Percentiles rank a stretch among this genome's conserved stretches.
These are phyloP conservation scores for Boletus rubescentipes DNA, from an alignment of 768 basidiomycete species.

Conservation along the genomic window DNA sequence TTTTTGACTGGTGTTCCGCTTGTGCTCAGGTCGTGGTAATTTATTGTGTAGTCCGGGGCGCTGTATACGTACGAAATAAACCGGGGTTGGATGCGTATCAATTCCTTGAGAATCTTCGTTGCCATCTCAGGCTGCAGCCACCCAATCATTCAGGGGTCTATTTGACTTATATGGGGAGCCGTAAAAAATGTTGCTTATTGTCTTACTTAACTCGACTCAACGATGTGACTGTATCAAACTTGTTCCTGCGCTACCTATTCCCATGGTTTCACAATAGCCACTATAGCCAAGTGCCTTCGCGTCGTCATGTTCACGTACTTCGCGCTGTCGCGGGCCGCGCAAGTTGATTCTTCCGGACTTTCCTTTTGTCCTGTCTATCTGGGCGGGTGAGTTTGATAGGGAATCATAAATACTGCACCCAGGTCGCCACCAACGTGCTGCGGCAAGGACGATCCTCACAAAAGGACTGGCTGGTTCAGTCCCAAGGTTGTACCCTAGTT, in stretches of 20 bases:
- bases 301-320: slow-evolving; percentile 24
- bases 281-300: slow-evolving; percentile 11
- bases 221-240: slow-evolving; percentile 1
- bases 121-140: background rate
- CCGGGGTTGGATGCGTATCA: background rate
- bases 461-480: slow-evolving; percentile 33
- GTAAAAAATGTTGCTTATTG: slow-evolving; percentile 21
- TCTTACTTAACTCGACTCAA: slow-evolving; percentile 15
- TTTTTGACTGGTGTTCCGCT: background rate
- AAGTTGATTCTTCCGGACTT: slow-evolving; percentile 3
- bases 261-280: slow-evolving; percentile 34
- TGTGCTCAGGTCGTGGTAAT: background rate
- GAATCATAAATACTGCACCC: slow-evolving; percentile 24
- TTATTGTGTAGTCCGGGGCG: background rate
- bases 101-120: background rate
- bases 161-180: slow-evolving; percentile 2
- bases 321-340: background rate
- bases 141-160: slow-evolving; percentile 10
- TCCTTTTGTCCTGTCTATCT: slow-evolving; percentile 23
- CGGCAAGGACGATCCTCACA: slow-evolving; percentile 16
- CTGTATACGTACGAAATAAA: no score
- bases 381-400: background rate
- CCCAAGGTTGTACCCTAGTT: slow-evolving; percentile 18
- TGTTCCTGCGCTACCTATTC: slow-evolving; percentile 12
- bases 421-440: background rate